Percentiles rank a stretch among this genome's conserved stretches.
Evolutionary conservation across 331 rosid species (phyloP).

Genomic region (Prunus yedoensis): DNA sequence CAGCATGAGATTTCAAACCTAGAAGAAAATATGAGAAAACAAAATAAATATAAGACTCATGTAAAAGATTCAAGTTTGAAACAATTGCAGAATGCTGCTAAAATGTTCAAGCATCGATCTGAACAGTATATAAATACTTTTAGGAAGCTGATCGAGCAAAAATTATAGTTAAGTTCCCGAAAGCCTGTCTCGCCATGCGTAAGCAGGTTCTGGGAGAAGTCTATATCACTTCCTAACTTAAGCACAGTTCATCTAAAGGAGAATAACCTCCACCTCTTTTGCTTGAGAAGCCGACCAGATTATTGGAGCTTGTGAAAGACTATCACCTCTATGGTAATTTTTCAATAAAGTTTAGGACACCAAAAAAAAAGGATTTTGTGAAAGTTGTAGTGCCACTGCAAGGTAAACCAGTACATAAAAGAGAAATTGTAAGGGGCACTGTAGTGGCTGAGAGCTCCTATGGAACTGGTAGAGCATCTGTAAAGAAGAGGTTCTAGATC

Average conservation of each 20-base stretch:
- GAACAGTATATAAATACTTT: background rate
- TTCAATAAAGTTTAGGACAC: background rate
- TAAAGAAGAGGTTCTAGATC: background rate
- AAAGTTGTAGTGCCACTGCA: background rate
- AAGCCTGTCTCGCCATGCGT: background rate
- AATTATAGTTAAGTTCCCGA: background rate
- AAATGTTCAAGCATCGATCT: background rate
- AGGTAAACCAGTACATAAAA: background rate
- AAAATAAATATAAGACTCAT: background rate
- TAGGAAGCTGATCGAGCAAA: background rate
- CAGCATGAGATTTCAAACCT: conserved; percentile 99
- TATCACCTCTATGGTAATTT: background rate
- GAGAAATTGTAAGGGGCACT: background rate
- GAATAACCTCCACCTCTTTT: conserved; percentile 6
- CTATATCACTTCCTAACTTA: background rate
- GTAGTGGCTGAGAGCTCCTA: background rate
- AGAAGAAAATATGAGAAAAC: conserved; percentile 24
- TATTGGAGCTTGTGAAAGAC: background rate
- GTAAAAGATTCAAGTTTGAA: background rate
- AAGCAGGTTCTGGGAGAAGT: background rate
- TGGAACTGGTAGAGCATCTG: background rate
- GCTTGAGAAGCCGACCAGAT: background rate
- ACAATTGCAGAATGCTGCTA: background rate
- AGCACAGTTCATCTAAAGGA: background rate
- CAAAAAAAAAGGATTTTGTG: background rate